Conservation (phyloP, 495 filamentous ascomycete genomes). For the Evernia prunastri region DNA sequence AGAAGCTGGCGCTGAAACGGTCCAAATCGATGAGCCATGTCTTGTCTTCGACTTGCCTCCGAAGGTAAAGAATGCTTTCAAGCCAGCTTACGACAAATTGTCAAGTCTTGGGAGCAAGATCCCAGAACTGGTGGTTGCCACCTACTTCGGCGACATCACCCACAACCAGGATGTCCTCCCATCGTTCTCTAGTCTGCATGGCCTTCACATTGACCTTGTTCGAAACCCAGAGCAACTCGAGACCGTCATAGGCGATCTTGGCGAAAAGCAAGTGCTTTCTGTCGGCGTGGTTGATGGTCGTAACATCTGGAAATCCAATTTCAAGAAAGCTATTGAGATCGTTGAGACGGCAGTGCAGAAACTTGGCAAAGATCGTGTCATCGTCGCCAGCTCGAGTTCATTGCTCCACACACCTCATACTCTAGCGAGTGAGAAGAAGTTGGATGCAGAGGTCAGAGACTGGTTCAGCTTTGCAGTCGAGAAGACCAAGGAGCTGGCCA, state of each 20-base stretch:
- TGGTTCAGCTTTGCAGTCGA: conserved; percentile 98
- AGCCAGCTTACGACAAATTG: conserved; percentile 89
- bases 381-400: conserved; percentile 93
- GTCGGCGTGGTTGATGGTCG: conserved; percentile 94
- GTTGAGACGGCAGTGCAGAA: conserved; percentile 85
- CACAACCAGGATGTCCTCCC: conserved; percentile 92
- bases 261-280: conserved; percentile 81
- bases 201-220: conserved; percentile 90
- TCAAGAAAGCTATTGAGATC: conserved; percentile 80
- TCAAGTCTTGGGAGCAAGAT: conserved; percentile 64
- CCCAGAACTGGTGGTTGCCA: conserved; percentile 79
- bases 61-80: conserved; percentile 93
- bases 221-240: conserved; percentile 95
- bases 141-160: conserved; percentile 98
- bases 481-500: conserved; percentile 84
- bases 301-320: conserved; percentile 99
- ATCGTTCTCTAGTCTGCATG: conserved; percentile 60
- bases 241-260: conserved; percentile 65
- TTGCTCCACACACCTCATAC: conserved; percentile 98
- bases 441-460: conserved; percentile 81
- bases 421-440: conserved; percentile 93
- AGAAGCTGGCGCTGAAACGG: conserved; percentile 85
- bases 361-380: conserved; percentile 90
- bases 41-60: conserved; percentile 86
- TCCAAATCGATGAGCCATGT: conserved; percentile 96